Base-by-base conservation (phyloP, 1,284 basidiomycete species). In the Melampsora americana region DNA sequence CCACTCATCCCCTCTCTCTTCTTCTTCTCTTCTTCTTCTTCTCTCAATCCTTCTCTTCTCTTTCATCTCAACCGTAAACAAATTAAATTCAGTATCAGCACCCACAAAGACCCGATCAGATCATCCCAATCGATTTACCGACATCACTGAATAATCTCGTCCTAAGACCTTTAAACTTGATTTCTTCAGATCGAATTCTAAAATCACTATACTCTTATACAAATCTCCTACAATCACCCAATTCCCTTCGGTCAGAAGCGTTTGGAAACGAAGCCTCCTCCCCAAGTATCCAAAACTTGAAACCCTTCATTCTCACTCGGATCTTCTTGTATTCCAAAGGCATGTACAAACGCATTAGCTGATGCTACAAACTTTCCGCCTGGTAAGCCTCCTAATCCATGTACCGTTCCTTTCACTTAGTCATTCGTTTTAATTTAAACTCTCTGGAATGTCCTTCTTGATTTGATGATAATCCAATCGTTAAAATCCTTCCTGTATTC, bases 251-350 rank as follows among this genome's bases (percentile, higher is more conserved):
- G 71, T 74, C 7, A 66, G 30, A 20, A 74, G 39, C 35, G 71
- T 66, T 44, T 53, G 64, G 71, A 74, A 74, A 74, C 50, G 44
- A 66, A 74, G 23, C 64, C 71, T 26, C 64, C 64, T 20, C 64
- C 64, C 71, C 71, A 74, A 11, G 71, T 66, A 74, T 74, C 71
- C 18, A 74, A 59, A 26, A 66, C 26, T 60, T 60, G 32, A n/a
- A 74, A 66, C 32, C 28, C 53, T 26, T 28, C 62, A 44, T 67
- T 20, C 20, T 16, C n/a, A 35, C 42, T n/a, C 42, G n/a, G n/a
- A n/a, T 46, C 62, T 69, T 59, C 14, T 35, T 70, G 44, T 16
- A 65, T 32, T 20, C 39, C 30, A 56, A 66, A 74, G 5, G 42
- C 71, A 60, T 74, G 71, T 32, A 74, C 62, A 26, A 74, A 66